phyloP scores from a whole-genome alignment of 192 early-diverging fungal genomes.

The Diversispora epigaea region DNA sequence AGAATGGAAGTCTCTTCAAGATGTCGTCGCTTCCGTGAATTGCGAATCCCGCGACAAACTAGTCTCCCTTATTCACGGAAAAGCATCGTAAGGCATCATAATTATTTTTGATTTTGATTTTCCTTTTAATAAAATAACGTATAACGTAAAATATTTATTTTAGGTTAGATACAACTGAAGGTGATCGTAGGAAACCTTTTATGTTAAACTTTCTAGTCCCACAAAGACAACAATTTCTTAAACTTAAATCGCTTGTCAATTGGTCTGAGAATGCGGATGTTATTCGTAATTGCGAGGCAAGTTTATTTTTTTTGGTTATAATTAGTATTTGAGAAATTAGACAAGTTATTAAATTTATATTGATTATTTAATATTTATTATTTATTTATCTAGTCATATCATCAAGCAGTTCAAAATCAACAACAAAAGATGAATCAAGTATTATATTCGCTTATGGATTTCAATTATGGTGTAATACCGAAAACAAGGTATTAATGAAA shows the following conservation, averaged over 20 bases:
- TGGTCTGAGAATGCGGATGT: conserved; percentile 12
- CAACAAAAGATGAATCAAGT: neutral
- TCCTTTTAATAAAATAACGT: neutral
- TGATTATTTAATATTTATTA: neutral
- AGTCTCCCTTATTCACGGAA: neutral
- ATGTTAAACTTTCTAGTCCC: conserved; percentile 3
- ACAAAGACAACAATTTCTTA: conserved; percentile 3
- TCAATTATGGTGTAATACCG: neutral
- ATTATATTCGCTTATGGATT: neutral
- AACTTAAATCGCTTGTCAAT: neutral
- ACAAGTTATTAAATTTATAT: neutral
- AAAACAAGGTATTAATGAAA: neutral
- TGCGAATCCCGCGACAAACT: neutral
- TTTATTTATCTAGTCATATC: neutral
- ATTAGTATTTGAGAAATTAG: neutral
- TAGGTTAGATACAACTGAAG: neutral
- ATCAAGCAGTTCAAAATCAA: neutral
- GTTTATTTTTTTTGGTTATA: neutral
- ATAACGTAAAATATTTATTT: neutral
- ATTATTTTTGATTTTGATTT: neutral
- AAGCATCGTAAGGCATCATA: neutral
- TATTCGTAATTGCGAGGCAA: conserved; percentile 5
- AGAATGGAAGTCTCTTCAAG: conserved; percentile 5
- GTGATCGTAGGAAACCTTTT: conserved; percentile 1
- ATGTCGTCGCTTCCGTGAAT: conserved; percentile 5